Conservation (phyloP, 2,329 filamentous ascomycete species). For the Aspergillus caelatus region DNA sequence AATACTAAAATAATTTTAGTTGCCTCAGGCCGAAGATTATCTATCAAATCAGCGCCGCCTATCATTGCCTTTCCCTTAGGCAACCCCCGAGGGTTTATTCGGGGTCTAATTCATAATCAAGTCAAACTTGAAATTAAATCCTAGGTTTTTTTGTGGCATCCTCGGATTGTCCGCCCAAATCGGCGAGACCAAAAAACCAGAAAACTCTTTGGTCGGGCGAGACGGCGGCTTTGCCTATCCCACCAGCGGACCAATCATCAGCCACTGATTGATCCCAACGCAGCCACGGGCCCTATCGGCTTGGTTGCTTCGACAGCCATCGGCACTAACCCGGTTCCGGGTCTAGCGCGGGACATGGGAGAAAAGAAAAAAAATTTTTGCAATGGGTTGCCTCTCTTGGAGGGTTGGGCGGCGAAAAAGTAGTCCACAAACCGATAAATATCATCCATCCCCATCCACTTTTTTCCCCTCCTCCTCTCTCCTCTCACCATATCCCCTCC, state of each 20-base stretch:
- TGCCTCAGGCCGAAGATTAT: not conserved
- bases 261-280: constrained; percentile 8
- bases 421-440: constrained; percentile 45
- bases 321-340: constrained; percentile 19
- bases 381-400: constrained; percentile 16
- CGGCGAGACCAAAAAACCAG: constrained; percentile 1
- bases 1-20: not conserved
- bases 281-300: constrained; percentile 24
- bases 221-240: constrained; percentile 3
- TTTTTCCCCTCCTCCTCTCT: constrained; percentile 25
- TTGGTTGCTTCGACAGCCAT: constrained; percentile 23
- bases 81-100: not conserved
- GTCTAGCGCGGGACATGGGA: constrained; percentile 27
- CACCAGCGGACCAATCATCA: constrained; percentile 13
- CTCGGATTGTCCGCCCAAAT: constrained; percentile 10
- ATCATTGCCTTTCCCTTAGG: not conserved
- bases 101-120: not conserved
- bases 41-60: not conserved
- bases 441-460: constrained; percentile 30
- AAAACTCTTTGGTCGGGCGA: not conserved
- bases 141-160: not conserved
- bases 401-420: constrained; percentile 33
- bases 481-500: constrained; percentile 26
- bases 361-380: constrained; percentile 27
- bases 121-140: not conserved